Conservation (phyloP, 257 asterid species). For the Solanum gracilifrons region DNA sequence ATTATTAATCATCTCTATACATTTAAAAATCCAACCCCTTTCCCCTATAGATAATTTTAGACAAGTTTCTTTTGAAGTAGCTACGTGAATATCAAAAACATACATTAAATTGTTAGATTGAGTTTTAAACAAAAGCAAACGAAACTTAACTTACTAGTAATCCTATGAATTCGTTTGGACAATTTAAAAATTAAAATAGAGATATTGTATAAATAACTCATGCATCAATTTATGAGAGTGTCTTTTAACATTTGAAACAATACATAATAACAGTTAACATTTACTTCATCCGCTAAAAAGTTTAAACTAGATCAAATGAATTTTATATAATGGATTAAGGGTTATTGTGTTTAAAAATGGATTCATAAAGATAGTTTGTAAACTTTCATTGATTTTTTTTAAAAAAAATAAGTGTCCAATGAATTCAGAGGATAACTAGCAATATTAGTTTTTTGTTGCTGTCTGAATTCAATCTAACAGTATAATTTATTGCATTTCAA, state of each 20-base stretch:
- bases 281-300: background rate
- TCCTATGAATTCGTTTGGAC: background rate
- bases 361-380: background rate
- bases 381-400: background rate
- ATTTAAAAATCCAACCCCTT: background rate
- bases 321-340: background rate
- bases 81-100: background rate
- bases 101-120: background rate
- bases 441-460: background rate
- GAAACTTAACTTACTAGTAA: background rate
- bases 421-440: background rate
- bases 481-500: background rate
- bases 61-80: background rate
- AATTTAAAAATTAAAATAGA: too few relatives aligned
- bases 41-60: too few relatives aligned
- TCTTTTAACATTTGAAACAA: background rate
- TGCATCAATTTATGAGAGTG: background rate
- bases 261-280: too few relatives aligned
- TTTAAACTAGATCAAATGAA: too few relatives aligned
- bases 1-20: background rate
- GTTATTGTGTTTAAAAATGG: background rate
- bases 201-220: background rate
- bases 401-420: background rate
- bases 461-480: background rate
- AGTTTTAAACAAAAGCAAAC: background rate